phyloP scores from a whole-genome alignment of 441 rosid species.

The Rhodomyrtus psidioides region DNA sequence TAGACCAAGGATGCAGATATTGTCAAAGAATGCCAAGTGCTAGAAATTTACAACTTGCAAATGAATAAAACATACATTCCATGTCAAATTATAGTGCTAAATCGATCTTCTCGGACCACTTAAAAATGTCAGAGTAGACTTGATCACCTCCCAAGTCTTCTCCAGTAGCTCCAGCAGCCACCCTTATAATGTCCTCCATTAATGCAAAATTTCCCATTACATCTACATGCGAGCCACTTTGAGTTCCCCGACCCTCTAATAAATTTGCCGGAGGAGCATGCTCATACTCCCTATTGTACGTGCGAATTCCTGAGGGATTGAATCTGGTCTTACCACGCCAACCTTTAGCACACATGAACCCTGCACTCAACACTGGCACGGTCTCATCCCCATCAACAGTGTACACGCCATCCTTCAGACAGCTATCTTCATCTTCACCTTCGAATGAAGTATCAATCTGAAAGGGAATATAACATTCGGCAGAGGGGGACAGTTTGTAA shows the following conservation, averaged over 20 bases:
- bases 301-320: constrained; percentile 79
- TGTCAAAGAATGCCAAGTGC: background rate
- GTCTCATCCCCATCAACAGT: constrained; percentile 92
- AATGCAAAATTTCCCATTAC: constrained; percentile 96
- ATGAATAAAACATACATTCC: background rate
- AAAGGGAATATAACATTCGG: constrained; percentile 86
- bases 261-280: constrained; percentile 86
- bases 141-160: constrained; percentile 75
- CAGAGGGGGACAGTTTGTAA: constrained; percentile 58
- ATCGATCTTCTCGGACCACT: constrained; percentile 78
- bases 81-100: constrained; percentile 34
- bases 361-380: constrained; percentile 84
- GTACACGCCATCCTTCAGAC: constrained; percentile 82
- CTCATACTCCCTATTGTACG: constrained; percentile 64
- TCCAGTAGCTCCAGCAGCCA: constrained; percentile 90
- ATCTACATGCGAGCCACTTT: constrained; percentile 88
- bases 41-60: background rate
- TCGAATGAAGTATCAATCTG: constrained; percentile 73
- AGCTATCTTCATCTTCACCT: constrained; percentile 47
- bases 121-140: constrained; percentile 67
- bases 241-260: constrained; percentile 89
- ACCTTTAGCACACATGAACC: constrained; percentile 95
- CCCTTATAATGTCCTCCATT: constrained; percentile 78
- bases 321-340: constrained; percentile 96
- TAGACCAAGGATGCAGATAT: background rate